Evolutionary conservation across 345 rosid species (phyloP), one percentile per base, ranked within the genome.

Genomic region (Toxicodendron radicans): DNA sequence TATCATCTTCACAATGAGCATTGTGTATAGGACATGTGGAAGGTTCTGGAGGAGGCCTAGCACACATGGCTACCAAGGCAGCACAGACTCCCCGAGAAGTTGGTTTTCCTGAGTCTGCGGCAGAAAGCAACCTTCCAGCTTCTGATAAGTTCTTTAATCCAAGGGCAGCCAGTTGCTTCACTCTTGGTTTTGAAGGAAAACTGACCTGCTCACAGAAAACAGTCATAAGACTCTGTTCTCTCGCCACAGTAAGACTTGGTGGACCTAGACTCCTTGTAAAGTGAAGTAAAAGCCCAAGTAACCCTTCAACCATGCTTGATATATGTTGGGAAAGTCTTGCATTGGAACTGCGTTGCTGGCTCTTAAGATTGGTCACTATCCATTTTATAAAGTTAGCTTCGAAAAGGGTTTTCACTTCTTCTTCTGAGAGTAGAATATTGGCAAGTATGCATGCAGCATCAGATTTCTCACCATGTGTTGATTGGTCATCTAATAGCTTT

Each of bases 91-190:
- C 72, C 21, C 60, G 71, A 57, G 73, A 81, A 59, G 73, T 64
- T 12, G 58, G 24, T 23, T 81, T 77, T 75, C 78, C 83, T 20
- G 74, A 66, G 38, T 76, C 77, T n/a, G 53, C 43, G 62, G 43
- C 65, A 16, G 75, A 73, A 45, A 79, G 20, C 18, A 27, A 66
- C 76, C 58, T 76, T 72, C 81, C 76, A 48, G 81, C 76, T 63
- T 85, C 84, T 7, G 86, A 85, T 64, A 80, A 64, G 74, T 74
- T 80, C 73, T 79, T 80, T 77, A 85, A 72, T 76, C 85, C 85
- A 53, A 76, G 49, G 17, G 82, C 82, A 73, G 81, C 79, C 16
- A 85, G 78, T 58, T 78, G 76, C 71, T 82, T 85, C 67, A 66
- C 66, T 72, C 75, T 73, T 46, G 78, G 62, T 66, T 72, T 78